Evolutionary conservation across 345 rosid genomes (phyloP).

Genomic region (Brassica nigra): DNA sequence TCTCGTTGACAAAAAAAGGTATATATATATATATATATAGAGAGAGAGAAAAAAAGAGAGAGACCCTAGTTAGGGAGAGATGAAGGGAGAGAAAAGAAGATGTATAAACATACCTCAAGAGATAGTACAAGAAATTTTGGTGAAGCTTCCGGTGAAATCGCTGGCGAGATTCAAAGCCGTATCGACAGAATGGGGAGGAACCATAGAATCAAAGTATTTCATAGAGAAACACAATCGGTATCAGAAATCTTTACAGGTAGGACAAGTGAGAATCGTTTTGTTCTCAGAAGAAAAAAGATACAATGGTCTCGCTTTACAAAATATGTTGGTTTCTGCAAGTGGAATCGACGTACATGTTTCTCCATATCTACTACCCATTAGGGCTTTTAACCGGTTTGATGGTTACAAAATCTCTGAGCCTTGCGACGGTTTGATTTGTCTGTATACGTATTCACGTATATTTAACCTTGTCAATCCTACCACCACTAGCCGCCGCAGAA

Average conservation of each 20-base stretch:
- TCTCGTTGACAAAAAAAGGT: too few species aligned
- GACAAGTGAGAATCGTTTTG: neutral
- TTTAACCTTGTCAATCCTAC: constrained; percentile 5
- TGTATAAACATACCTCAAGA: neutral
- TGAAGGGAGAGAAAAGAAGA: neutral
- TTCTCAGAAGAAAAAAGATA: neutral
- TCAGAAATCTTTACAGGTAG: neutral
- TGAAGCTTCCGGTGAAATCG: neutral
- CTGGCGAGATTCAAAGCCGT: neutral
- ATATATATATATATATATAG: too few species aligned
- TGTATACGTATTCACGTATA: neutral
- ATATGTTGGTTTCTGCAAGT: neutral
- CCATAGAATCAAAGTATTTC: neutral
- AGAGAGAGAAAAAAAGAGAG: too few species aligned
- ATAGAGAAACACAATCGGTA: neutral
- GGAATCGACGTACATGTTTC: neutral
- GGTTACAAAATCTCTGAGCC: neutral
- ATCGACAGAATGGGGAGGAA: neutral
- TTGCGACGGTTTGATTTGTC: constrained; percentile 14
- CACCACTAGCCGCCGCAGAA: neutral
- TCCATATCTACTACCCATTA: neutral
- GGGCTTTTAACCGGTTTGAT: neutral
- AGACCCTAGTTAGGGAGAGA: neutral
- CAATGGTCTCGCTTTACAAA: neutral
- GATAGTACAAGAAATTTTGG: neutral